Conservation (phyloP, 2,329 filamentous ascomycete species). For the Aureobasidium zeae region DNA sequence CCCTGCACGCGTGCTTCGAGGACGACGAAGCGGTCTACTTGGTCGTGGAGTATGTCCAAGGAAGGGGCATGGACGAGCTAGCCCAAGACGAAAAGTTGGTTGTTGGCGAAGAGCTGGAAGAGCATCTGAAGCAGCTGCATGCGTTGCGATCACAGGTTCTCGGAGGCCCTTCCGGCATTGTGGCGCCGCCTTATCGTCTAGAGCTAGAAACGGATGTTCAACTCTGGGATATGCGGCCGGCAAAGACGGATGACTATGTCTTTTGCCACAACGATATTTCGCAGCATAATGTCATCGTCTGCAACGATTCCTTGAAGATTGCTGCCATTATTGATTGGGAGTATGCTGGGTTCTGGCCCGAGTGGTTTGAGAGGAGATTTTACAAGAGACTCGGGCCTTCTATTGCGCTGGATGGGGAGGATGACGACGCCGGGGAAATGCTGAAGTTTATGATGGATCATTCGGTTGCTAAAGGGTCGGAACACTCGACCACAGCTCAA, state of each 20-base stretch:
- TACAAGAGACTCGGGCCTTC: not conserved
- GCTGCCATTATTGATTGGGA: not conserved
- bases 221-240: not conserved
- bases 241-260: not conserved
- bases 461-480: too few relatives aligned
- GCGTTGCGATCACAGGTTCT: not conserved
- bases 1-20: not conserved
- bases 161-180: not conserved
- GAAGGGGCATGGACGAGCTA: not conserved
- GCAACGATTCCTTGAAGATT: not conserved
- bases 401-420: not conserved
- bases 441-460: not conserved
- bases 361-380: not conserved
- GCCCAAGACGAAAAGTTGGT: not conserved
- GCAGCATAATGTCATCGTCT: not conserved
- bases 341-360: not conserved
- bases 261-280: constrained; percentile 1
- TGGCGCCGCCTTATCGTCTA: not conserved
- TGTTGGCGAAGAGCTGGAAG: not conserved
- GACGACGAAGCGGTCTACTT: not conserved
- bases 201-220: not conserved
- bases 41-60: not conserved
- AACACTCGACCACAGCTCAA: too few relatives aligned
- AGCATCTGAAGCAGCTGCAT: not conserved
- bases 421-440: not conserved